These are phyloP conservation scores for Tylopilus cervinicoccineus DNA, from an alignment of 768 basidiomycete genomes.

Conservation along the genomic window DNA sequence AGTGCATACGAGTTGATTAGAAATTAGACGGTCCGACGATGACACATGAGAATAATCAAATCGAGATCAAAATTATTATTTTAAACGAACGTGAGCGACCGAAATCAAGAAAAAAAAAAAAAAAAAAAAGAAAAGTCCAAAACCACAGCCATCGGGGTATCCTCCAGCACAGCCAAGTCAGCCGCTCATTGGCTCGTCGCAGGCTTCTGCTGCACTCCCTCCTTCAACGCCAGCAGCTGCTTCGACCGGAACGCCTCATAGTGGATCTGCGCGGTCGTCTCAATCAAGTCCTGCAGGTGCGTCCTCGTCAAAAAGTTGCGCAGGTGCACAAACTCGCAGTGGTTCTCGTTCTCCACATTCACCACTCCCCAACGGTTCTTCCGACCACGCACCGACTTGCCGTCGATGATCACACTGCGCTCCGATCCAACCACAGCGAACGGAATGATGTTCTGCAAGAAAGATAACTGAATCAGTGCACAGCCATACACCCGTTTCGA, in stretches of 20 bases:
- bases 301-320: slow-evolving; percentile 97
- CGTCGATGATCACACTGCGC: slow-evolving; percentile 91
- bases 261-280: slow-evolving; percentile 98
- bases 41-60: slow-evolving; percentile 9
- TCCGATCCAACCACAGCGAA: slow-evolving; percentile 99
- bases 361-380: slow-evolving; percentile 99
- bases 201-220: slow-evolving; percentile 78
- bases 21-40: slow-evolving; percentile 7
- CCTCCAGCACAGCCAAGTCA: slow-evolving; percentile 1
- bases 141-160: slow-evolving; percentile 17
- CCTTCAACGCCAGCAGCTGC: slow-evolving; percentile 95
- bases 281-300: slow-evolving; percentile 96
- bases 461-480: slow-evolving; percentile 1
- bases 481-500: background rate
- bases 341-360: slow-evolving; percentile 93
- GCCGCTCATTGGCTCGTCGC: slow-evolving; percentile 30
- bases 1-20: slow-evolving; percentile 14
- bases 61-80: slow-evolving; percentile 1
- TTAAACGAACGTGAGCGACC: slow-evolving; percentile 14
- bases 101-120: background rate
- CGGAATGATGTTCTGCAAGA: slow-evolving; percentile 79
- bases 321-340: slow-evolving; percentile 98
- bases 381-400: slow-evolving; percentile 90
- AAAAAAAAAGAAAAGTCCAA: background rate
- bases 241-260: slow-evolving; percentile 99